Percentiles rank a stretch among this genome's conserved stretches.
Conservation (phyloP, 2,329 filamentous ascomycete species). For the Dactylellina parvicollis region DNA sequence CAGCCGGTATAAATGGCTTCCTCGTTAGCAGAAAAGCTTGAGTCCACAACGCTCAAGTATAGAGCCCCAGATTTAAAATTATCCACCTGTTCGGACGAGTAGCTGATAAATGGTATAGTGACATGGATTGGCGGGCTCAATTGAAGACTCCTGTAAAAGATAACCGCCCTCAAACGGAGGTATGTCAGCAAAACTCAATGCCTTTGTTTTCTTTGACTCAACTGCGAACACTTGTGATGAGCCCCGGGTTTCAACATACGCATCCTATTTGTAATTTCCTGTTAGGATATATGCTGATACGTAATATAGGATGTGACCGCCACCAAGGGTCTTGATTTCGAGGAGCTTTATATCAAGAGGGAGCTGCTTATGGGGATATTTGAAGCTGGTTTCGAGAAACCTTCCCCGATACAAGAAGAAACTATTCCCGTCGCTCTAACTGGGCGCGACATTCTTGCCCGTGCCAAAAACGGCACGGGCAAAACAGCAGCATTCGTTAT, state of each 20-base stretch:
- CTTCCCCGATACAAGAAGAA: constrained; percentile 98
- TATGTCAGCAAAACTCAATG: constrained; percentile 60
- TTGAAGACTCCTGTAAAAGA: constrained; percentile 79
- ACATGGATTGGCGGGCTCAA: constrained; percentile 77
- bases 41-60: constrained; percentile 66
- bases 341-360: constrained; percentile 94
- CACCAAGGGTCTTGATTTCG: constrained; percentile 96
- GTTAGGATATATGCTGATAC: constrained; percentile 6
- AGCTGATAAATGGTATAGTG: constrained; percentile 62
- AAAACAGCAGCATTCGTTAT: constrained; percentile 99
- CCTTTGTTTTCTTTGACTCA: constrained; percentile 7
- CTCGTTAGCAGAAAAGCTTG: constrained; percentile 68
- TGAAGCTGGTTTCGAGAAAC: constrained; percentile 98
- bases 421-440: constrained; percentile 96
- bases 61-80: constrained; percentile 33
- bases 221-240: not conserved
- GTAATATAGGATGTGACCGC: constrained; percentile 86
- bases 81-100: constrained; percentile 53
- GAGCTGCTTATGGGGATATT: constrained; percentile 99
- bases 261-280: not conserved
- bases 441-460: constrained; percentile 91
- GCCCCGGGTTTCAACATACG: no score
- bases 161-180: constrained; percentile 82
- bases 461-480: constrained; percentile 97
- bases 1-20: constrained; percentile 62